Evolutionary conservation across 257 asterid species (phyloP), one percentile per base, ranked within the genome.

Genomic region (Plectranthus barbatus): DNA sequence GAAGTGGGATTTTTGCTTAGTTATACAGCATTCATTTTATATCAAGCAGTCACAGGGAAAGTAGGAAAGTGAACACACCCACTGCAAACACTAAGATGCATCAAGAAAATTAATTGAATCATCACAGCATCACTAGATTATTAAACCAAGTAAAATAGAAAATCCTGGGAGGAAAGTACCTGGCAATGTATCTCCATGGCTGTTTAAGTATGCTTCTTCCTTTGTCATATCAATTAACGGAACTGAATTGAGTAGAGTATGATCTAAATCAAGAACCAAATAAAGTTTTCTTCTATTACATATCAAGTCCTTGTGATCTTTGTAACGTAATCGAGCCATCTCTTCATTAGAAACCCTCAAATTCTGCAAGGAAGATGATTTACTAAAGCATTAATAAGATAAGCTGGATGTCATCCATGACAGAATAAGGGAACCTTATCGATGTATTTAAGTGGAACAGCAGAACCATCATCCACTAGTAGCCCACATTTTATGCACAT

Each of bases 201-300:
- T 81, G 66, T 62, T 68, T 64, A 91, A 75, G 68, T 80, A 82
- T 61, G 52, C 74, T 58, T 91, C 97, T 50, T 81, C 94, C 54
- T 55, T 58, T 18, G 77, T 80, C 33, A 87, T 72, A 71, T 87
- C 94, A 20, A 56, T 9, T 51, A 85, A 63, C 47, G 85, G 81
- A 47, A 89, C 74, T 63, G 97, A 91, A 66, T 87, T 85, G 10
- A 91, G 90, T 56, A 87, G 78, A 2, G 97, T 91, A 61, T 91
- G 97, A 71, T 91, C 97, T 51, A 91, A 78, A 87, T 91, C 97
- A 62, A 91, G 96, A 67, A 90, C 86, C 79, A 90, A 74, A 72
- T 57, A 77, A 19, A 90, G 88, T 55, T 90, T 90, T 66, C 52
- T 84, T 58, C 66, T 87, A 62, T 70, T 67, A 45, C 74, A 62